Base-by-base conservation (phyloP, 2,329 filamentous ascomycete species). In the Atkinsonella hypoxylon region DNA sequence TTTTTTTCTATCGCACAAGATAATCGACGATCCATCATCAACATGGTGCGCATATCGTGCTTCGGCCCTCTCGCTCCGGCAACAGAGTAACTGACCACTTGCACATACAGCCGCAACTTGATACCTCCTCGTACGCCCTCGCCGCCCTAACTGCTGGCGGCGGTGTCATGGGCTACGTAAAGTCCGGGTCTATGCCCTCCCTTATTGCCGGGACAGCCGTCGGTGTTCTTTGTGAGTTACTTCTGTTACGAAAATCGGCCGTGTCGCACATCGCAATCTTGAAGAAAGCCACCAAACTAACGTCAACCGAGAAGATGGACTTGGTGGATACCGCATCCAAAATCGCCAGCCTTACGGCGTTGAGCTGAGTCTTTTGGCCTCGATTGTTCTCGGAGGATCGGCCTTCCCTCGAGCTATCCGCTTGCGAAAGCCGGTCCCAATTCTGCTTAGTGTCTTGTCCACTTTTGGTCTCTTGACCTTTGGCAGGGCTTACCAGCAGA, bases 281-380 rank as follows among this genome's bases (percentile, higher is more conserved):
- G 26, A 26, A 26, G 2, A 3, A 7, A 26, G 26, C 26, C 26
- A 8, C 26, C 26, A 17, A 18, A n/a, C 26, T 51, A 18, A 43
- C 18, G 2, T 39, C 26, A 32, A 13, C 11, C 6, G 17, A n/a
- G n/a, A 55, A 81, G 78, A 98, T 69, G 82, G 82, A 22, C 73
- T 95, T 42, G 88, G 89, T 55, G 90, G 85, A 56, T 83, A 87
- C 62, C 86, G 90, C 53, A 82, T 95, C 55, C 82, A 85, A 60
- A 83, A 81, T 59, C 74, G 77, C 54, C 78, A 89, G 64, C 66
- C 86, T 3, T 95, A 93, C 66, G 93, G 91, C 55, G 71, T 94
- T 58, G 93, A 97, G 69, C 73, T 95, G 42, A 87, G 85, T n/a
- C 77, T 98, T 10, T 74, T 96, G 42, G 93, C 93, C 4, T 95